Conservation (phyloP, 2,329 filamentous ascomycete genomes). For the Ceratocystis diversiconidia region DNA sequence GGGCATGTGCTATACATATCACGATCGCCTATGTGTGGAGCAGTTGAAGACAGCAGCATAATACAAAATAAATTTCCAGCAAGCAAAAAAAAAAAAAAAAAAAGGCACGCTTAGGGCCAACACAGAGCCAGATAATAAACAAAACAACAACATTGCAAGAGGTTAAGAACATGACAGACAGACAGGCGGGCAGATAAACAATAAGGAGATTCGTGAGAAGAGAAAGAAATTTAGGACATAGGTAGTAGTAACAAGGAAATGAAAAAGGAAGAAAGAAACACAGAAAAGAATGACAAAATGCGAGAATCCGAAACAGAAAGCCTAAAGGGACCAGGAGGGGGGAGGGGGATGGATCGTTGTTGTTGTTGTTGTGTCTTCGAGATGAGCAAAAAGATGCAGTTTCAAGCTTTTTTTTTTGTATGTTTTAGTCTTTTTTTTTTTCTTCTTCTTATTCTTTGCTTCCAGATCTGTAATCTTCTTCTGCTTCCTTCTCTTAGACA, state of each 20-base stretch:
- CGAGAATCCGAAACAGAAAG: not conserved
- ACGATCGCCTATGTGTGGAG: too few relatives aligned
- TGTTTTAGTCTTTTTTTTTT: not conserved
- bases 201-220: not conserved
- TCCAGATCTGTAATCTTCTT: not conserved
- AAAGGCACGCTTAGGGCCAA: constrained; percentile 7
- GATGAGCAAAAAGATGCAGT: not conserved
- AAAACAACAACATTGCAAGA: constrained; percentile 15
- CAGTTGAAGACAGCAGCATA: too few relatives aligned
- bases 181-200: not conserved
- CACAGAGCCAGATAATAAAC: not conserved
- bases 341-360: not conserved
- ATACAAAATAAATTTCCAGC: too few relatives aligned
- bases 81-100: not conserved
- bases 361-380: not conserved
- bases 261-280: constrained; percentile 12
- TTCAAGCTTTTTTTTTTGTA: not conserved
- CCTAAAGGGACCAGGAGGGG: not conserved
- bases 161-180: constrained; percentile 17
- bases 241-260: constrained; percentile 6
- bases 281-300: constrained; percentile 1
- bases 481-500: not conserved
- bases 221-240: constrained; percentile 3
- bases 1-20: too few relatives aligned
- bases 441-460: too few relatives aligned